Base-by-base conservation (phyloP, 352 stramenopile species). In the Phytophthora lateralis region DNA sequence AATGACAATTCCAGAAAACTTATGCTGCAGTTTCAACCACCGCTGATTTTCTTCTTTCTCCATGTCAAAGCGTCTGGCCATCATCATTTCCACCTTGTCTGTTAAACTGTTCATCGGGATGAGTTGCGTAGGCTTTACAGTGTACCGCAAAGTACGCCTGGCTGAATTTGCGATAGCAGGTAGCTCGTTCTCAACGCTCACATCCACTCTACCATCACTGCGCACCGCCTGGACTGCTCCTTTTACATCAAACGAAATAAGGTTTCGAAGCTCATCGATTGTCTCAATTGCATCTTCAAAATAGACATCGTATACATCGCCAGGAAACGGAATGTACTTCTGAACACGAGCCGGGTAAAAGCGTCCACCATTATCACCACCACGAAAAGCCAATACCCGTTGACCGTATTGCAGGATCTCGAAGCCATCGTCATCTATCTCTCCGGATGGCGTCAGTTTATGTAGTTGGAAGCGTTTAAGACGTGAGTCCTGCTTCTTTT, bases 331-430 rank as follows among this genome's bases (percentile, higher is more conserved):
- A 4, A 71, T 65, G 42, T 88, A 90, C 10, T 74, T 63, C 45
- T 74, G 70, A 14, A 91, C 64, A 34, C 76, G 74, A 12, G 76
- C 82, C 0, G 80, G 78, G 47, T 84, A 83, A 55, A 84, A 91
- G 1, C 80, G 76, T 0, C 80, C 82, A 15, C 78, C 78, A n/a
- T 78, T 66, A 5, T 66, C 60, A 24, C 80, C 88, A 34, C 58
- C 60, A 11, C 83, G 80, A 54, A 88, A 90, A 34, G 80, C 83
- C 37, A 92, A 66, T 8, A 92, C 80, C 3, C 72, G 82, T 45
- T 92, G 77, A 14, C 85, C 77, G 32, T 75, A 92, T 18, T 66
- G 58, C 7, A 92, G 62, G 15, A 82, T 64, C 24, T 90, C 77
- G 7, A 76, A 66, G 21, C 66, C 75, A 26, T 88, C 63, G 30